These are phyloP conservation scores for Strobilomyces echinocephalus DNA, from an alignment of 768 basidiomycete genomes.

Conservation along the genomic window DNA sequence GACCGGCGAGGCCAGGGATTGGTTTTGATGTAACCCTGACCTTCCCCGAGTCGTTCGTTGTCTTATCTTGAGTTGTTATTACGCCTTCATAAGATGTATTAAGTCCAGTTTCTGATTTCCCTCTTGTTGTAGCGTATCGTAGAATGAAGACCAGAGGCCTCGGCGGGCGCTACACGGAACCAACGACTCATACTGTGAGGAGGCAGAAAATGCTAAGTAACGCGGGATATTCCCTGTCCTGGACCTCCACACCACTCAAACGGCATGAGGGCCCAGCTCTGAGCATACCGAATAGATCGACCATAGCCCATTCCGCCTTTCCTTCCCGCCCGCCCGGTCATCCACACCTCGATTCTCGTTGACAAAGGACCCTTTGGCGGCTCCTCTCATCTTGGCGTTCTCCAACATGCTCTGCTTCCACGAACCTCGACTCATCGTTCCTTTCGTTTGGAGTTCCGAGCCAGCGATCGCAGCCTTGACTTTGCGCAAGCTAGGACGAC, in stretches of 20 bases:
- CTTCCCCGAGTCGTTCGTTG: too few relatives aligned
- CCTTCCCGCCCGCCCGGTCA: conserved; percentile 11
- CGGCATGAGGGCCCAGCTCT: conserved; percentile 13
- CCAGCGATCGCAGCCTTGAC: conserved; percentile 7
- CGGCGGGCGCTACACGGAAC: too few relatives aligned
- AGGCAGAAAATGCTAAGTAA: too few relatives aligned
- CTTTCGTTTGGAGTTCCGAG: conserved; percentile 12
- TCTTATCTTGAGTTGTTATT: too few relatives aligned
- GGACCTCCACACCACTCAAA: background rate
- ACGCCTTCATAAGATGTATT: too few relatives aligned
- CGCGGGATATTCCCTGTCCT: too few relatives aligned
- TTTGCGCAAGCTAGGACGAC: conserved; percentile 14
- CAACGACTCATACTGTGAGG: too few relatives aligned
- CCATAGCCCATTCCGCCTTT: conserved; percentile 24
- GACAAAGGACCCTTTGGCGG: conserved; percentile 8
- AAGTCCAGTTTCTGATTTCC: too few relatives aligned
- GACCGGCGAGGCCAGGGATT: too few relatives aligned
- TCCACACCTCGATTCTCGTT: conserved; percentile 11
- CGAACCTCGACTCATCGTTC: conserved; percentile 22
- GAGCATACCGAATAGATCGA: conserved; percentile 28
- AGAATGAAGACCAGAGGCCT: too few relatives aligned
- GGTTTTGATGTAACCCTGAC: too few relatives aligned
- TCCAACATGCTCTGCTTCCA: conserved; percentile 23
- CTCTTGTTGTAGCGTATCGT: too few relatives aligned
- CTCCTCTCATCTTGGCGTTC: conserved; percentile 14